These are phyloP conservation scores for Vitis hybrid DNA, from an alignment of 177 flowering plant genomes.

Conservation along the genomic window DNA sequence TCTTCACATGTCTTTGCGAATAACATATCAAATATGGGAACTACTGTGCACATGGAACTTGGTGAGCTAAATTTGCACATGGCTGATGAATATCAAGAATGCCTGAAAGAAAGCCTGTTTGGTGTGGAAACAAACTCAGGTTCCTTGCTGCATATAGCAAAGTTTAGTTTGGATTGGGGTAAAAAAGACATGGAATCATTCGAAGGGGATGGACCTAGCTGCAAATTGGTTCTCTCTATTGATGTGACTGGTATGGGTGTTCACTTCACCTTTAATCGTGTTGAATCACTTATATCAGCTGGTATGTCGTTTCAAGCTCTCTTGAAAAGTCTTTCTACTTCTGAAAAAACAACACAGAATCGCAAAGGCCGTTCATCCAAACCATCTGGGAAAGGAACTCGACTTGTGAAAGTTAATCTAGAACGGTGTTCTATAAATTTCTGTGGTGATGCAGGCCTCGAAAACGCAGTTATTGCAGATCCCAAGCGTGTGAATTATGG, in stretches of 20 bases:
- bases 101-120: conserved; percentile 74
- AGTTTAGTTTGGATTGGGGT: conserved; percentile 86
- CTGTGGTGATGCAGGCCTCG: conserved; percentile 74
- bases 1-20: conserved; percentile 93
- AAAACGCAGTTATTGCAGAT: conserved; percentile 68
- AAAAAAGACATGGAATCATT: conserved; percentile 68
- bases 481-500: conserved; percentile 97
- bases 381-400: conserved; percentile 76
- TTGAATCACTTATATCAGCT: conserved; percentile 75
- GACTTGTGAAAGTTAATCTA: conserved; percentile 68
- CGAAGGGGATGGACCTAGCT: conserved; percentile 49
- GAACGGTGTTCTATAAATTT: conserved; percentile 74
- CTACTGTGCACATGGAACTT: conserved; percentile 79
- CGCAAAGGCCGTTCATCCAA: conserved; percentile 48
- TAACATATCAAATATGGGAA: conserved; percentile 72
- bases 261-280: conserved; percentile 65
- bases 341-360: conserved; percentile 41
- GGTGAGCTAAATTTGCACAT: conserved; percentile 89
- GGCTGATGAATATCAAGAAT: conserved; percentile 92
- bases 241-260: conserved; percentile 93
- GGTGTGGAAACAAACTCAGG: conserved; percentile 85
- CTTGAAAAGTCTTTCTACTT: conserved; percentile 52
- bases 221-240: conserved; percentile 65
- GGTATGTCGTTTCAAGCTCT: conserved; percentile 69
- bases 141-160: conserved; percentile 80